A percentile compares a stretch with the other conserved stretches of the same genome.
Evolutionary conservation across 192 early-diverging fungal genomes (phyloP).

Genomic region (Entrophospora sp.): DNA sequence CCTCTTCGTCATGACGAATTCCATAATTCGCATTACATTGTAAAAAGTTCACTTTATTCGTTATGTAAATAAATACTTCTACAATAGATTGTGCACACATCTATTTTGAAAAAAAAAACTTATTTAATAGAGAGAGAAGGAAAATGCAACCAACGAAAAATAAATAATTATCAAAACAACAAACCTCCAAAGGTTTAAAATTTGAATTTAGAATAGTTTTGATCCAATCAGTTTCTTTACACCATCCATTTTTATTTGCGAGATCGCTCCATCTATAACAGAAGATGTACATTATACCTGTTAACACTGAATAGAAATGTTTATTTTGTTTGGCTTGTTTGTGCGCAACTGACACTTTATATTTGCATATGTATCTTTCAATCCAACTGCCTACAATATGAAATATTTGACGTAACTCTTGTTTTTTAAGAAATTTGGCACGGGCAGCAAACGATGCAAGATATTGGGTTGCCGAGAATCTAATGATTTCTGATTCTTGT

Average conservation of each 20-base stretch:
- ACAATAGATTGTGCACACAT: too few relatives aligned
- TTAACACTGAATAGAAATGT: constrained; percentile 81
- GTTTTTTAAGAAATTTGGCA: constrained; percentile 64
- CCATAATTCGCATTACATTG: constrained; percentile 9
- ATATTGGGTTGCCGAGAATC: constrained; percentile 75
- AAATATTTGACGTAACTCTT: constrained; percentile 55
- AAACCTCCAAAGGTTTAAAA: constrained; percentile 67
- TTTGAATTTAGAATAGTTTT: constrained; percentile 66
- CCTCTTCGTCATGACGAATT: constrained; percentile 40
- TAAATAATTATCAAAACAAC: neutral
- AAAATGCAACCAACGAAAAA: neutral
- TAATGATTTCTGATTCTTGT: constrained; percentile 52
- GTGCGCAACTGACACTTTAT: constrained; percentile 38
- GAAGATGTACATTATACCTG: constrained; percentile 88
- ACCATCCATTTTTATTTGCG: constrained; percentile 44
- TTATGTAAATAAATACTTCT: too few relatives aligned
- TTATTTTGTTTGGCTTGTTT: constrained; percentile 57
- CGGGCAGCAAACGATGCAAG: constrained; percentile 81
- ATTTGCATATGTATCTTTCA: constrained; percentile 53
- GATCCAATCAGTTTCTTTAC: constrained; percentile 53
- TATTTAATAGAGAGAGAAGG: too few relatives aligned
- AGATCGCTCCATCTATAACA: constrained; percentile 91
- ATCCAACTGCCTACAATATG: constrained; percentile 60
- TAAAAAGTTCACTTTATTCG: neutral
- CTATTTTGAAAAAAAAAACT: too few relatives aligned